Evolutionary conservation across 2,329 filamentous ascomycete species (phyloP).

Genomic region (Beauveria brongniartii): DNA sequence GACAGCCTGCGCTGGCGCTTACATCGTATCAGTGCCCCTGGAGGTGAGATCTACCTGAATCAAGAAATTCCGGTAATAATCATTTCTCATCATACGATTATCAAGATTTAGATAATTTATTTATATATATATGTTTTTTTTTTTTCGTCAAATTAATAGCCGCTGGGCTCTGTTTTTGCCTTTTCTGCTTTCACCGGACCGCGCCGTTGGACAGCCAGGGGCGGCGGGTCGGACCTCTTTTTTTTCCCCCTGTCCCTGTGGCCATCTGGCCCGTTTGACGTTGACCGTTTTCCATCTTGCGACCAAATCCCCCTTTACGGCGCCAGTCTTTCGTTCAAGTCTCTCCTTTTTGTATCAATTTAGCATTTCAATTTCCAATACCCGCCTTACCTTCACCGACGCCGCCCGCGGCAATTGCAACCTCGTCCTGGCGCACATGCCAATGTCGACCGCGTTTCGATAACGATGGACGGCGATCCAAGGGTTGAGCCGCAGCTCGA

Average conservation of each 20-base stretch:
- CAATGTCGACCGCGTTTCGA: slow-evolving; percentile 4
- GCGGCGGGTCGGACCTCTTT: neutral
- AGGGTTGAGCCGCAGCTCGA: slow-evolving; percentile 66
- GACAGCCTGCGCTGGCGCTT: no score
- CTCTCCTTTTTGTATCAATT: neutral
- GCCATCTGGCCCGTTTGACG: slow-evolving; percentile 3
- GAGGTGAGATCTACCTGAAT: no score
- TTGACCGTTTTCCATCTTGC: neutral
- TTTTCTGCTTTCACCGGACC: neutral
- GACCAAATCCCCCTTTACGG: neutral
- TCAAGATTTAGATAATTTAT: no score
- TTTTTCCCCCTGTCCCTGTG: neutral
- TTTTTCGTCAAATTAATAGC: no score
- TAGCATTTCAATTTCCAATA: neutral
- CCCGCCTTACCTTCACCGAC: neutral
- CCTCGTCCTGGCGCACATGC: neutral
- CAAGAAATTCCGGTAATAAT: no score
- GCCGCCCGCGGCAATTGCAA: neutral
- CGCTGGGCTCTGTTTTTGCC: no score
- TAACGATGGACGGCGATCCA: slow-evolving; percentile 63
- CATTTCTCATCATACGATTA: no score
- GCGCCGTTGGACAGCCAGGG: neutral
- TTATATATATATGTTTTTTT: no score
- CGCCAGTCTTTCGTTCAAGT: neutral
- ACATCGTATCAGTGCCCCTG: no score